Percentiles rank a stretch among this genome's conserved stretches.
These are phyloP conservation scores for Vitis hybrid DNA, from an alignment of 177 flowering plant genomes.

Conservation along the genomic window DNA sequence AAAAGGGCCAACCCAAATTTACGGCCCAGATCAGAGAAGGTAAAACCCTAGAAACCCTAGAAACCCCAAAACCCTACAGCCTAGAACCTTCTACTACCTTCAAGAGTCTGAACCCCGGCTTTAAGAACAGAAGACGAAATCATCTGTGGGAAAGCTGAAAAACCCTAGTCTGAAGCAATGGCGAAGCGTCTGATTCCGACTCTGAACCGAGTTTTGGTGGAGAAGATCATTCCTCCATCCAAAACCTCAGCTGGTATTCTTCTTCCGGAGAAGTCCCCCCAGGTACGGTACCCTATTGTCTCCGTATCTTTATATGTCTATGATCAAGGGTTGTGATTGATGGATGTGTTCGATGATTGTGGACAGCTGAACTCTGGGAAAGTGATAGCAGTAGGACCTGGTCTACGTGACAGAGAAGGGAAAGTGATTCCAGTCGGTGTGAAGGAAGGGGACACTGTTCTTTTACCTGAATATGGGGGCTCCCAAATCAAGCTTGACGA, in stretches of 20 bases:
- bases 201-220: conserved; percentile 62
- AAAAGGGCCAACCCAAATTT: no score
- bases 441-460: conserved; percentile 79
- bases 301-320: neutral
- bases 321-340: neutral
- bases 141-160: no score
- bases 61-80: conserved; percentile 23
- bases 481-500: conserved; percentile 67
- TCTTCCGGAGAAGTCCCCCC: conserved; percentile 58
- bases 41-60: neutral
- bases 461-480: conserved; percentile 78
- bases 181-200: conserved; percentile 64
- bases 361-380: conserved; percentile 66
- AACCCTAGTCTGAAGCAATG: conserved; percentile 21
- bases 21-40: no score
- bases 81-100: conserved; percentile 20
- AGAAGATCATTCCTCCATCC: conserved; percentile 64
- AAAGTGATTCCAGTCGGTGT: conserved; percentile 52
- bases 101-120: conserved; percentile 8
- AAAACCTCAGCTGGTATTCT: conserved; percentile 62
- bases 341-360: no score
- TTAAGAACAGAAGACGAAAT: no score
- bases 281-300: conserved; percentile 30
- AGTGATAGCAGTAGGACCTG: conserved; percentile 78
- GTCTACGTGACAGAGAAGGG: conserved; percentile 45